Evolutionary conservation across 2,329 filamentous ascomycete species (phyloP).

Genomic region (Botrytis elliptica): DNA sequence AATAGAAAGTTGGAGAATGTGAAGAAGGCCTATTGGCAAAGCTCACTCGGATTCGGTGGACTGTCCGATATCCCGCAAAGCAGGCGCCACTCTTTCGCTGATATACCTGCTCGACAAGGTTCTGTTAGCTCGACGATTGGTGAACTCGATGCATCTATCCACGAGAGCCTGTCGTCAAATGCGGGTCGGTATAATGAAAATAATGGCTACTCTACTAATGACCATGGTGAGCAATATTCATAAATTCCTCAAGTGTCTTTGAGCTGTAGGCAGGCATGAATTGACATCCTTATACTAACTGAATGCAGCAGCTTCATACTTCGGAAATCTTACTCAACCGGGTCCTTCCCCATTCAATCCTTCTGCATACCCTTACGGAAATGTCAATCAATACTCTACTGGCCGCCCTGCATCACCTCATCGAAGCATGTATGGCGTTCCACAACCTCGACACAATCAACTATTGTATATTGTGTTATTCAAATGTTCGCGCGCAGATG

Average conservation of each 20-base stretch:
- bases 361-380: conserved; percentile 33
- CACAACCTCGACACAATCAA: conserved; percentile 64
- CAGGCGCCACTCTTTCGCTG: conserved; percentile 76
- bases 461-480: conserved; percentile 88
- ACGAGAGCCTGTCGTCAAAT: conserved; percentile 36
- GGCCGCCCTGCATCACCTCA: conserved; percentile 58
- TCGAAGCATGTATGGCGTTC: conserved; percentile 59
- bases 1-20: conserved; percentile 63
- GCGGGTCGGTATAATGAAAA: conserved; percentile 37
- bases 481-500: conserved; percentile 92
- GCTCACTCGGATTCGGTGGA: conserved; percentile 63
- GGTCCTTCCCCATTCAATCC: conserved; percentile 26
- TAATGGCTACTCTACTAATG: conserved; percentile 35
- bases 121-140: conserved; percentile 58
- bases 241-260: neutral
- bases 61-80: conserved; percentile 66
- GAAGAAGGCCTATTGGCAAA: conserved; percentile 70
- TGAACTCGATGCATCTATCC: conserved; percentile 43
- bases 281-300: conserved; percentile 29
- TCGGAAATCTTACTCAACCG: conserved; percentile 34
- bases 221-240: conserved; percentile 38
- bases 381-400: conserved; percentile 31
- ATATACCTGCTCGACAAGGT: conserved; percentile 62
- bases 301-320: conserved; percentile 38
- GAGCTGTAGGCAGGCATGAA: conserved; percentile 4